phyloP scores from a whole-genome alignment of 2,329 filamentous ascomycete genomes.

The Colletotrichum cuscutae region DNA sequence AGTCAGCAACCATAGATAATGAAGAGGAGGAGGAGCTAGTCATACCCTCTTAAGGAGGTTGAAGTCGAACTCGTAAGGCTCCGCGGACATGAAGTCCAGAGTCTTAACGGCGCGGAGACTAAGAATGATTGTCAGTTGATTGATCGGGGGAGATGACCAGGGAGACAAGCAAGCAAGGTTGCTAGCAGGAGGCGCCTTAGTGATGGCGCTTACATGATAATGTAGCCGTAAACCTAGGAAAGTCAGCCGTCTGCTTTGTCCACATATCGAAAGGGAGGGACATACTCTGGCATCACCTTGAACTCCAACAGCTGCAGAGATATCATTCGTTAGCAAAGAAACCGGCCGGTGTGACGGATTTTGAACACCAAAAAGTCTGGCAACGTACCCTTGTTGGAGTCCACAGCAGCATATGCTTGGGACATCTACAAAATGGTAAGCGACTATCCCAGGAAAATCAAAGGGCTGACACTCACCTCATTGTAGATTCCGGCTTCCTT shows the following conservation, averaged over 20 bases:
- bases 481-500: slow-evolving; percentile 77
- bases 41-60: slow-evolving; percentile 66
- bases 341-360: not conserved
- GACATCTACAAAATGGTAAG: slow-evolving; percentile 45
- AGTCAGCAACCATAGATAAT: not conserved
- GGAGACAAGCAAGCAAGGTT: no score
- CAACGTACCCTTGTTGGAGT: slow-evolving; percentile 49
- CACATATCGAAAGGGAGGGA: no score
- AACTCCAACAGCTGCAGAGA: slow-evolving; percentile 47
- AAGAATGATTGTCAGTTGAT: not conserved
- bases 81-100: slow-evolving; percentile 65
- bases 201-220: slow-evolving; percentile 38
- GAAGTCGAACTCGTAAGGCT: slow-evolving; percentile 73
- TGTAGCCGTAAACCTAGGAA: slow-evolving; percentile 40
- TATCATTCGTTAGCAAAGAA: not conserved
- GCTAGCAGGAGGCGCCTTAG: no score
- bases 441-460: not conserved
- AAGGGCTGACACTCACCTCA: slow-evolving; percentile 49
- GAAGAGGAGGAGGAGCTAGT: not conserved
- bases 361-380: not conserved
- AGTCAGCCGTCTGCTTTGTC: no score
- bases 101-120: slow-evolving; percentile 58
- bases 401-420: slow-evolving; percentile 60
- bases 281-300: slow-evolving; percentile 42
- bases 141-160: no score